Base-by-base conservation (phyloP, 805 yeast species). In the Kluyveromyces aestuarii region DNA sequence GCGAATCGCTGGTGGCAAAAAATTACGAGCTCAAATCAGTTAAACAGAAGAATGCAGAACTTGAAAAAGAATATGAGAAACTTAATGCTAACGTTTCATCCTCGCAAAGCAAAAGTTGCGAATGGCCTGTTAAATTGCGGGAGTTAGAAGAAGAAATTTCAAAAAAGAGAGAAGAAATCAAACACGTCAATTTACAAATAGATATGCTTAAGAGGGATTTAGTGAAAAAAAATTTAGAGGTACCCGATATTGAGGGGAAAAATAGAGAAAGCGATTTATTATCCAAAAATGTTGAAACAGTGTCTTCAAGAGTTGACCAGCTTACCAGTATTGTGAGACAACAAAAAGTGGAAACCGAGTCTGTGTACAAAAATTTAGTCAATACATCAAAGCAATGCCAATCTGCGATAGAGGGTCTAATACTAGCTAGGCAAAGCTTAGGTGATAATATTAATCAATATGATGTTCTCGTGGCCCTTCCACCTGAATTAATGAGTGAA, bases 1-100 rank as follows among this genome's bases (percentile, higher is more conserved):
- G 72, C 46, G 66, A 73, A 27, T 69, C 67, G 21, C 55, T 80
- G 1, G 61, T 71, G 38, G 65, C 66, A 6, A 77, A 78, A 52
- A 68, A 74, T 44, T 72, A 74, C 21, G 66, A 71, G 17, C 67
- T 81, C 36, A 75, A 74, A 44, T 68, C 74, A 19, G 76, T 82
- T 21, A 74, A 75, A 49, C 77, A 76, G 58, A 81, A 82, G 60
- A 65, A 79, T 6, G 72, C 71, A 51, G 85, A 87, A 1, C 68
- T 88, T 48, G 84, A 82, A 53, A 77, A 78, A 52, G 96, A 88
- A 63, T 71, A 84, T 40, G 69, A 70, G 41, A 84, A 84, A 63
- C 84, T 87, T 58, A 75, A 77, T 56, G 82, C 80, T n/a, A 87
- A 84, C 59, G 80, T 85, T 47, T 79, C 79, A 41, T 72, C 79